Evolutionary conservation across 768 basidiomycete genomes (phyloP).

Genomic region (Solioccasus polychromus): DNA sequence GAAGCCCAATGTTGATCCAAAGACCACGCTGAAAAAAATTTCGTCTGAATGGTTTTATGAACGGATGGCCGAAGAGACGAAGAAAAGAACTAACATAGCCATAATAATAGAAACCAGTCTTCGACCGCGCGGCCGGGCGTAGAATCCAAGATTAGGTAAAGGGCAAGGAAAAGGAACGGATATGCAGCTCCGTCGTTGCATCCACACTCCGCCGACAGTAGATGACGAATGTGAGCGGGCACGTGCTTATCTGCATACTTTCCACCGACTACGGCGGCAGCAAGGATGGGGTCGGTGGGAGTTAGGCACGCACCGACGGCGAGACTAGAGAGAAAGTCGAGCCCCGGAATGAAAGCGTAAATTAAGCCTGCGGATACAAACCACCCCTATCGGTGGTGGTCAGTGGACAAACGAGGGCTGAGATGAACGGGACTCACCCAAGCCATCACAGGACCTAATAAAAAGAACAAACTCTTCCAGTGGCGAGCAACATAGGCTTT

Average conservation of each 20-base stretch:
- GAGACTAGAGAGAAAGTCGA: conserved; percentile 86
- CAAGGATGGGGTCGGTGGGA: conserved; percentile 57
- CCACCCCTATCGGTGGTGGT: conserved; percentile 65
- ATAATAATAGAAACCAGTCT: conserved; percentile 86
- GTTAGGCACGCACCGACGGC: conserved; percentile 92
- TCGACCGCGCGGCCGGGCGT: conserved; percentile 62
- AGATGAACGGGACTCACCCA: conserved; percentile 53
- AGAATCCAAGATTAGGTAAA: conserved; percentile 78
- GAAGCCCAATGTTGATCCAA: conserved; percentile 75
- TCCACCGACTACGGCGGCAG: conserved; percentile 72
- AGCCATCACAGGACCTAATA: conserved; percentile 80
- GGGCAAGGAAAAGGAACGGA: conserved; percentile 86
- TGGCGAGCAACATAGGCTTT: conserved; percentile 94
- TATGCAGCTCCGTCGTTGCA: conserved; percentile 98
- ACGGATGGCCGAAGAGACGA: not conserved
- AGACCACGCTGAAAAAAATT: conserved; percentile 67
- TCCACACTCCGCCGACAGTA: conserved; percentile 75
- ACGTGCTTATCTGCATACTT: conserved; percentile 99
- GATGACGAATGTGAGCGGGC: conserved; percentile 69
- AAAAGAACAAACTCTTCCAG: conserved; percentile 84
- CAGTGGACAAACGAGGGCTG: conserved; percentile 4
- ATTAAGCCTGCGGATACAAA: conserved; percentile 90
- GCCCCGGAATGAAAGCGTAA: conserved; percentile 84
- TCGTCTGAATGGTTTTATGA: conserved; percentile 52
- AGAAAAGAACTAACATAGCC: conserved; percentile 67